phyloP scores from a whole-genome alignment of 805 yeast genomes.

The Metschnikowia koreensis region DNA sequence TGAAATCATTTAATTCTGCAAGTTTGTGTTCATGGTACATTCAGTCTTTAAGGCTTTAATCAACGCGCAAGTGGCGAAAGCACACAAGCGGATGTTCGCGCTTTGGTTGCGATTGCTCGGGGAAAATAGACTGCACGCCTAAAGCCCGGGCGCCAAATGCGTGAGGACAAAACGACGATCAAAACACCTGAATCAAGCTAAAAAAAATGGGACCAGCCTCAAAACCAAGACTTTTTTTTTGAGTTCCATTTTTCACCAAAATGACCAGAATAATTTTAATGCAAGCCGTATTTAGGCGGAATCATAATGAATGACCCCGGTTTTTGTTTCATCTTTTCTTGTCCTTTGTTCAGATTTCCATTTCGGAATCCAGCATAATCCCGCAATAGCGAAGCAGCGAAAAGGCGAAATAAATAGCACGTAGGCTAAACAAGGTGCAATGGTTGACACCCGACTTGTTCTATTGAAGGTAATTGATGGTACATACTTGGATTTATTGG shows the following conservation, averaged over 20 bases:
- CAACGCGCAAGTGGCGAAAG: not conserved
- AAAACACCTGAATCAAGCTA: constrained; percentile 3
- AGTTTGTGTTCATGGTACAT: not conserved
- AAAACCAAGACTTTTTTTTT: not conserved
- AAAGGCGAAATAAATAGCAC: not conserved
- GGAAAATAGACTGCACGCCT: not conserved
- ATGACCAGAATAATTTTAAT: not conserved
- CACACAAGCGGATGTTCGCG: constrained; percentile 5
- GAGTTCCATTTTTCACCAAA: not conserved
- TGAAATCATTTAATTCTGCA: too few species aligned
- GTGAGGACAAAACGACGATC: constrained; percentile 12
- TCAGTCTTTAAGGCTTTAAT: not conserved
- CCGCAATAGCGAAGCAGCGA: not conserved
- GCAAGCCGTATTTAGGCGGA: not conserved
- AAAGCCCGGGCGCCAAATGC: constrained; percentile 1
- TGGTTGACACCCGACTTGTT: not conserved
- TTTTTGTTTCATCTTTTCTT: not conserved
- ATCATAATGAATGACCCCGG: not conserved
- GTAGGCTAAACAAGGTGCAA: not conserved
- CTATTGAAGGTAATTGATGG: not conserved
- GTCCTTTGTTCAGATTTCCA: not conserved
- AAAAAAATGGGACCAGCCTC: not conserved
- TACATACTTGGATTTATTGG: constrained; percentile 7
- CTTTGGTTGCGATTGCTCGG: constrained; percentile 10
- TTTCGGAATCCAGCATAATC: not conserved